These are phyloP conservation scores for Herpomyces periplanetae DNA, from an alignment of 2,329 filamentous ascomycete genomes.

Conservation along the genomic window DNA sequence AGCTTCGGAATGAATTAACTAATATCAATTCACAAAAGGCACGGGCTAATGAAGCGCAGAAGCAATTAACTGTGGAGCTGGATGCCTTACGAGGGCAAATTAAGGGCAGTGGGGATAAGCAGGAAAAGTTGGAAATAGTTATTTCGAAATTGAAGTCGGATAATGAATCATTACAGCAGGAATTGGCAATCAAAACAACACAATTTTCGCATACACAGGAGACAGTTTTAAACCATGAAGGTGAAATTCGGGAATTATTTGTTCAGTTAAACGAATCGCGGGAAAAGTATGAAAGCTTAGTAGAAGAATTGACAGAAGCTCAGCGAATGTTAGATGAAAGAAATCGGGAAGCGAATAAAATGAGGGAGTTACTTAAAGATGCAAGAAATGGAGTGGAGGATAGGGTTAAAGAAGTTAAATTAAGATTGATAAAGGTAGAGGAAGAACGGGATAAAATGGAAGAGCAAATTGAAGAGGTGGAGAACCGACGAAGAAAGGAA, in stretches of 20 bases:
- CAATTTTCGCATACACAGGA: constrained; percentile 57
- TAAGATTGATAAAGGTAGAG: constrained; percentile 52
- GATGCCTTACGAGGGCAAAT: constrained; percentile 30
- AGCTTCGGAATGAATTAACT: constrained; percentile 36
- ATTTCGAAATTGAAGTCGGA: constrained; percentile 25
- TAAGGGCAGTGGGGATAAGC: constrained; percentile 13
- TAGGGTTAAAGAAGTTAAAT: constrained; percentile 53
- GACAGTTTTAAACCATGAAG: constrained; percentile 60
- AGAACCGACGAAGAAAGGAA: constrained; percentile 36
- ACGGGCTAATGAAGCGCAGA: constrained; percentile 25
- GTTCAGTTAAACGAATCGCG: constrained; percentile 69
- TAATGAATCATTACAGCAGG: constrained; percentile 25
- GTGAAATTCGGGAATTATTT: constrained; percentile 52
- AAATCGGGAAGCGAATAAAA: constrained; percentile 66
- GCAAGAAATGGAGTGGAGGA: constrained; percentile 44
- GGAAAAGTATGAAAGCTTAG: constrained; percentile 39
- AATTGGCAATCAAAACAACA: constrained; percentile 41
- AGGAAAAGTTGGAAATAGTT: constrained; percentile 31
- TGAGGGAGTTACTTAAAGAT: constrained; percentile 54
- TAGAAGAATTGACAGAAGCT: constrained; percentile 65
- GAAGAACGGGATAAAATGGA: constrained; percentile 76
- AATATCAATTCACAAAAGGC: constrained; percentile 33
- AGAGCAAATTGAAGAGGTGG: constrained; percentile 44
- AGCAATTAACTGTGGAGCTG: constrained; percentile 29
- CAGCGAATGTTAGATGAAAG: constrained; percentile 55